These are phyloP conservation scores for Komagataella populi DNA, from an alignment of 805 yeast species.

Conservation along the genomic window DNA sequence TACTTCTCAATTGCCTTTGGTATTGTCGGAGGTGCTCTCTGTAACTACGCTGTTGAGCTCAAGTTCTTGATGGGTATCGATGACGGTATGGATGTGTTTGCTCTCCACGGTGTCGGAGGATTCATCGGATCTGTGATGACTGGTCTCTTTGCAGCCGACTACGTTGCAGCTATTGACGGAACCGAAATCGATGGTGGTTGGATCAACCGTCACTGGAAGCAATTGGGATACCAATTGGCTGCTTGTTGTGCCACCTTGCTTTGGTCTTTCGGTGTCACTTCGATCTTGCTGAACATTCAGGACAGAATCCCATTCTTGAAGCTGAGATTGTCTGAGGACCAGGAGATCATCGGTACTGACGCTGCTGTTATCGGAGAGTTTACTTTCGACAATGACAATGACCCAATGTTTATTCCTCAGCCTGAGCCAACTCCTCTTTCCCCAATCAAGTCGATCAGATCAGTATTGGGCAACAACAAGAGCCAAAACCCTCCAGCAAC, in stretches of 20 bases:
- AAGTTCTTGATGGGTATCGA: constrained; percentile 65
- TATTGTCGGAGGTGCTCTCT: constrained; percentile 56
- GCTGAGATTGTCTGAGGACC: constrained; percentile 74
- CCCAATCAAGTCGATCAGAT: constrained; percentile 51
- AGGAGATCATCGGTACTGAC: constrained; percentile 83
- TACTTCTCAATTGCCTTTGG: constrained; percentile 84
- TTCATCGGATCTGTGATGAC: constrained; percentile 72
- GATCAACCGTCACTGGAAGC: constrained; percentile 71
- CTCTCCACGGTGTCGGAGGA: constrained; percentile 92
- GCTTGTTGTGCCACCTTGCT: constrained; percentile 55
- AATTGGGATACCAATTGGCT: constrained; percentile 82
- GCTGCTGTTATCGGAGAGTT: constrained; percentile 84
- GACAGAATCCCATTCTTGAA: constrained; percentile 71
- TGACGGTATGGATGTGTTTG: constrained; percentile 91
- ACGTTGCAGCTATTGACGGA: constrained; percentile 77
- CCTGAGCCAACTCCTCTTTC: neutral
- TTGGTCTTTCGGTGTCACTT: constrained; percentile 68
- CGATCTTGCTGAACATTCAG: constrained; percentile 49
- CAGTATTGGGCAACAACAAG: constrained; percentile 8
- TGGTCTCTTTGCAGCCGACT: constrained; percentile 87
- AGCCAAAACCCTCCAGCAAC: constrained; percentile 10
- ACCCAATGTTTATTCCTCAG: constrained; percentile 60
- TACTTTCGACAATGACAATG: constrained; percentile 32
- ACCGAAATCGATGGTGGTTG: constrained; percentile 71
- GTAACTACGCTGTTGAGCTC: constrained; percentile 78